Evolutionary conservation across 1,139 yeast genomes (phyloP).

Genomic region (Pneumocystis wakefieldiae): DNA sequence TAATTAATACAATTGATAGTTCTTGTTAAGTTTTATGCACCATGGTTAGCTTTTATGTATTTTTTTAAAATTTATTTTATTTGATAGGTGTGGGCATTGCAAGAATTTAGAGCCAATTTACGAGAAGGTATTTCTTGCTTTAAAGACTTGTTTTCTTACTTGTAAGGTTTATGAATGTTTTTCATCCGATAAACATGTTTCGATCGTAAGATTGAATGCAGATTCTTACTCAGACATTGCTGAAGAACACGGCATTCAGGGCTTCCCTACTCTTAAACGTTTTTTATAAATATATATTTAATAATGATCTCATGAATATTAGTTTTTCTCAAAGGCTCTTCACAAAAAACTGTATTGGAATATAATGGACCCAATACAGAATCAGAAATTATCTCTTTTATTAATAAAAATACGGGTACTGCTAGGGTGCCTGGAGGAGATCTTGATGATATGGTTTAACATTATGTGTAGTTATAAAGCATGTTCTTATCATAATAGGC

Average conservation of each 20-base stretch:
- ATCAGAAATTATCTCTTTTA: slow-evolving; percentile 32
- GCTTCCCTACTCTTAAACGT: slow-evolving; percentile 51
- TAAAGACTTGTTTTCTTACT: slow-evolving; percentile 13
- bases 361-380: slow-evolving; percentile 36
- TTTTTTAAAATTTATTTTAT: slow-evolving; percentile 33
- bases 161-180: not conserved
- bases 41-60: slow-evolving; percentile 1
- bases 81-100: slow-evolving; percentile 75
- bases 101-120: slow-evolving; percentile 48
- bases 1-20: not conserved
- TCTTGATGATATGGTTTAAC: slow-evolving; percentile 21
- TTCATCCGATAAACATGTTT: slow-evolving; percentile 1
- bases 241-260: slow-evolving; percentile 40
- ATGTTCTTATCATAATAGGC: slow-evolving; percentile 25
- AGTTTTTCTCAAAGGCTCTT: slow-evolving; percentile 30
- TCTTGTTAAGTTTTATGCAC: slow-evolving; percentile 11
- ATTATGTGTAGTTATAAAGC: not conserved
- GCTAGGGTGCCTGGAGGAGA: slow-evolving; percentile 41
- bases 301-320: slow-evolving; percentile 36
- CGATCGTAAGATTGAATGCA: slow-evolving; percentile 42
- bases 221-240: slow-evolving; percentile 44
- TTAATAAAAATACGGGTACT: slow-evolving; percentile 40
- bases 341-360: slow-evolving; percentile 23
- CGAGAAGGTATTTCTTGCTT: slow-evolving; percentile 42
- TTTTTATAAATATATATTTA: slow-evolving; percentile 20